Evolutionary conservation across 1,284 basidiomycete genomes (phyloP).

Genomic region (Heterobasidion parviporum): DNA sequence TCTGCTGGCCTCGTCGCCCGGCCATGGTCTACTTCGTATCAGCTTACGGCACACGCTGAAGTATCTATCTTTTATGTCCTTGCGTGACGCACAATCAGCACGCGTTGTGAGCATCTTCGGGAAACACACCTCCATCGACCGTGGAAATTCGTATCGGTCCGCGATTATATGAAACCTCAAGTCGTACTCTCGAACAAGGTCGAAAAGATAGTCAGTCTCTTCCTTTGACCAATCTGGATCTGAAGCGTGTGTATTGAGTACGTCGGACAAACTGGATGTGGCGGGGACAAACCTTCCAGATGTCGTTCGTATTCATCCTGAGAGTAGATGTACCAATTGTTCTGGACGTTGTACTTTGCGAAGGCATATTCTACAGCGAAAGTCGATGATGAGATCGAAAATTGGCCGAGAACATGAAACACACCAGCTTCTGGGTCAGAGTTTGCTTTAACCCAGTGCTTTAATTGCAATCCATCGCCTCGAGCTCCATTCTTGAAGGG

Average conservation of each 20-base stretch:
- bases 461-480: slow-evolving; percentile 48
- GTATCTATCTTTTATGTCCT: slow-evolving; percentile 95
- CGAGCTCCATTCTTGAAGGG: slow-evolving; percentile 63
- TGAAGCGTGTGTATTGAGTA: slow-evolving; percentile 14
- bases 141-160: slow-evolving; percentile 78
- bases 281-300: slow-evolving; percentile 51
- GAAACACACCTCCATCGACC: slow-evolving; percentile 61
- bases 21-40: slow-evolving; percentile 76
- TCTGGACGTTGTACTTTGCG: slow-evolving; percentile 71
- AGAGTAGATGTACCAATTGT: slow-evolving; percentile 74
- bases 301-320: slow-evolving; percentile 85
- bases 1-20: slow-evolving; percentile 70
- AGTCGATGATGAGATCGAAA: slow-evolving; percentile 1
- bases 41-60: slow-evolving; percentile 89
- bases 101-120: not conserved
- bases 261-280: not conserved
- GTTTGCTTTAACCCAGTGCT: slow-evolving; percentile 64
- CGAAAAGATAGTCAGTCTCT: slow-evolving; percentile 93
- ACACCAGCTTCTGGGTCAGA: slow-evolving; percentile 47
- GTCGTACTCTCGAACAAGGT: slow-evolving; percentile 78
- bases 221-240: slow-evolving; percentile 89
- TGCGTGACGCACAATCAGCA: slow-evolving; percentile 2
- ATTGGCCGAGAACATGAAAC: slow-evolving; percentile 3
- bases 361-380: slow-evolving; percentile 58
- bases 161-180: slow-evolving; percentile 85